Evolutionary conservation across 2,329 filamentous ascomycete species (phyloP), one percentile per base, ranked within the genome.

Genomic region (Phialemonium atrogriseum): DNA sequence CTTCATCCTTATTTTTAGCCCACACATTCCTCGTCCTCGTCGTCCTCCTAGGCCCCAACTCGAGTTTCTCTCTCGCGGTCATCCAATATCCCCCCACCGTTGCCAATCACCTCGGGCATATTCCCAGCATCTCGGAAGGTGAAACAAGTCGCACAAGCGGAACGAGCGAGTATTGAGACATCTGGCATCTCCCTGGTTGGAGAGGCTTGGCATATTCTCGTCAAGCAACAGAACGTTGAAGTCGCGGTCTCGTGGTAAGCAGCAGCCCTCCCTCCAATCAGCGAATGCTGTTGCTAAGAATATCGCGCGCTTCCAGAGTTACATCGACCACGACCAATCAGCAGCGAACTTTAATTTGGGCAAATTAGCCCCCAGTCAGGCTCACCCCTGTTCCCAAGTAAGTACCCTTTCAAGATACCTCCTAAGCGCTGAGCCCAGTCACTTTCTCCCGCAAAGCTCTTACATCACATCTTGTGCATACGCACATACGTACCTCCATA

Each of bases 231-330:
- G 12, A 16, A 13, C 13, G 12, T 30, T 21, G 16, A 28, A 18
- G 17, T 28, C 17, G 14, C 17, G 27, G 19, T 17, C 19, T 17
- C 27, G 28, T 12, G 15, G 19, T 19, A 24, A 6, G 7, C 8
- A 10, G 8, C 12, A 16, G 19, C 10, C 13, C 10, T 11, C 28
- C n/a, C 14, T 13, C 28, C 19, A 30, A 30, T 30, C 19, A 24
- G 20, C 4, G 13, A 16, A 4, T 10, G 3, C 14, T 21, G 16
- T 7, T 12, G 19, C 28, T 30, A 30, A 30, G 19, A 30, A 30
- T 30, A 30, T 22, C 21, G 7, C 13, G 28, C 28, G 28, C 28
- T 30, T 30, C 28, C 12, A 24, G 16, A 24, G 28, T 18, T 30
- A 21, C 28, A 30, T 19, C 19, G 16, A 17, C 28, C 19, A 30